Base-by-base conservation (phyloP, 805 yeast species). In the Ogataea glucozyma region DNA sequence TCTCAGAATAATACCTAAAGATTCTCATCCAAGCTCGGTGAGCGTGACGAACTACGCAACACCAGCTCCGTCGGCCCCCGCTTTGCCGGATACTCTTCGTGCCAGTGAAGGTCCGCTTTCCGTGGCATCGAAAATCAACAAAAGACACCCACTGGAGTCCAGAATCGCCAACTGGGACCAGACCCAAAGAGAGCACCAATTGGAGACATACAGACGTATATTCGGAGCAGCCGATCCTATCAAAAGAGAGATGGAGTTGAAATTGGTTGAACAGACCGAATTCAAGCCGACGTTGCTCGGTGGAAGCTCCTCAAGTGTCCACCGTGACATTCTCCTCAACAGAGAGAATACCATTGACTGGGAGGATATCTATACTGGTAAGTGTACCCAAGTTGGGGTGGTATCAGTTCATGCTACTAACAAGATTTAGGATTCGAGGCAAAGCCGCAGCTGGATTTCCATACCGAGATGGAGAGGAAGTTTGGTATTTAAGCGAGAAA, bases 141-240 rank as follows among this genome's bases (percentile, higher is more conserved):
- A 79, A 55, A 79, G 85, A 63, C 99, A 93, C 64, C 98, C 98
- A 10, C 70, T 93, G 47, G 95, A 93, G 58, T 54, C 75, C 4
- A 78, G 96, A 53, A 65, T 93, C 27, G 65, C 69, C 43, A 75
- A 80, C 56, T 93, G 97, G 97, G 95, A 89, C 18, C 69, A 72
- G 32, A 83, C 84, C 10, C 89, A 88, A 58, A 75, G 76, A 24
- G 79, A 79, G 22, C 70, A 83, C 51, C 81, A 80, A 56, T 57
- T 90, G 70, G 93, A 89, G 61, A 79, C 79, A 46, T 83, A 86
- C 65, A 78, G 95, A 61, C 78, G 95, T 52, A 67, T 86, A 13
- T 89, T 85, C 63, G 99, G 99, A 12, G 80, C 91, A 36, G 97
- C 93, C 9, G 98, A 87, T 58, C 97, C 99, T 7, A 85, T 91